phyloP scores from a whole-genome alignment of 352 stramenopile genomes.

The Pythium insidiosum region DNA sequence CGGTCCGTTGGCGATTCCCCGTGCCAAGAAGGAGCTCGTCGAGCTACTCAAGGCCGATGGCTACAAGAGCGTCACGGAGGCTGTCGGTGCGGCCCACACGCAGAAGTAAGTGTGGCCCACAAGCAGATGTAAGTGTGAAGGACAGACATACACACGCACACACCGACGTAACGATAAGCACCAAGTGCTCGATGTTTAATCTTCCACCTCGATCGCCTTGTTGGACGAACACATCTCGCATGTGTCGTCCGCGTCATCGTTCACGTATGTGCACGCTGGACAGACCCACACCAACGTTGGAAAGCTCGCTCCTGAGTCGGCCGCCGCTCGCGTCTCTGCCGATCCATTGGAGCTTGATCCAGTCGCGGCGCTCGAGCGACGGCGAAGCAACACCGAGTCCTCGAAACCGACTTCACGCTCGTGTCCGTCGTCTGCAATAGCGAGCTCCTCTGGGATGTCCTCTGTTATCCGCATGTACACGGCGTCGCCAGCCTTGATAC shows the following conservation, averaged over 20 bases:
- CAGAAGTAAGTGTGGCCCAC: no score
- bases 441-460: constrained; percentile 48
- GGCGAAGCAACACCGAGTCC: constrained; percentile 54
- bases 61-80: constrained; percentile 73
- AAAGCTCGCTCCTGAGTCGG: no score
- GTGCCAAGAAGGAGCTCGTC: constrained; percentile 86
- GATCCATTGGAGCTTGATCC: no score
- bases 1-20: constrained; percentile 77
- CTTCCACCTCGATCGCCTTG: constrained; percentile 32
- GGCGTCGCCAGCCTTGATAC: constrained; percentile 64
- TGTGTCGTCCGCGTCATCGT: constrained; percentile 36
- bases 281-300: constrained; percentile 54
- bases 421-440: constrained; percentile 32
- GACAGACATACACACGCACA: no score
- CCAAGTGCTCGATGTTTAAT: no score
- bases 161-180: no score
- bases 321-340: no score
- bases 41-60: constrained; percentile 77
- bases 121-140: no score
- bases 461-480: constrained; percentile 66
- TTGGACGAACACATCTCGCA: constrained; percentile 68
- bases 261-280: constrained; percentile 63
- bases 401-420: constrained; percentile 69
- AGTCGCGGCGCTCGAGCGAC: neutral
- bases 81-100: constrained; percentile 80